These are phyloP conservation scores for Penicillium capsulatum DNA, from an alignment of 2,329 filamentous ascomycete species.

Conservation along the genomic window DNA sequence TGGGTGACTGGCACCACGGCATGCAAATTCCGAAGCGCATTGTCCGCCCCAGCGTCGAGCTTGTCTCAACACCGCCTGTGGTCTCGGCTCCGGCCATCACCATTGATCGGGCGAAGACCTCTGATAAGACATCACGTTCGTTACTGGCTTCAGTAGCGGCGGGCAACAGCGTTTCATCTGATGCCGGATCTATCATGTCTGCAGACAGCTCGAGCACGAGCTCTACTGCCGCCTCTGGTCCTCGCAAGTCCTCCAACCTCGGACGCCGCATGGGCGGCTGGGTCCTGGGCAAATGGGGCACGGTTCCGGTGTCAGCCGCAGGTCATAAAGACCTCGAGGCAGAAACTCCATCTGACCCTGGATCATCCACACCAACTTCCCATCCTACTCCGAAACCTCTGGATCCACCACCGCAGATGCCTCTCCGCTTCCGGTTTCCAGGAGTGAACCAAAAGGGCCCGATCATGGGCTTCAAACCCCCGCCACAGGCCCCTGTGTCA, in stretches of 20 bases:
- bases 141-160: constrained; percentile 38
- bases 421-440: constrained; percentile 52
- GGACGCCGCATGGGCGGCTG: constrained; percentile 60
- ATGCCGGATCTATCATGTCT: constrained; percentile 25
- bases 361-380: constrained; percentile 16
- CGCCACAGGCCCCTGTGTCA: constrained; percentile 52
- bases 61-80: constrained; percentile 37
- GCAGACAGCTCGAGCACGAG: constrained; percentile 21
- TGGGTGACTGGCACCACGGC: constrained; percentile 55
- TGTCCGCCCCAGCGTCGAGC: constrained; percentile 41
- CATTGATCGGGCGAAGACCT: constrained; percentile 27
- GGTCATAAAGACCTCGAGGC: constrained; percentile 8
- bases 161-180: constrained; percentile 11
- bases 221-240: constrained; percentile 14
- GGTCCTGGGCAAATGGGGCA: constrained; percentile 62
- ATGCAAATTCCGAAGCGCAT: constrained; percentile 46
- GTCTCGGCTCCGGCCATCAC: constrained; percentile 38
- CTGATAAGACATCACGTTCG: constrained; percentile 28
- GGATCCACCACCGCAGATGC: constrained; percentile 60
- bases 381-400: constrained; percentile 48
- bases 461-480: constrained; percentile 65
- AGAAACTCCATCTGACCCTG: constrained; percentile 5
- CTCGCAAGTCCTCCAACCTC: constrained; percentile 35
- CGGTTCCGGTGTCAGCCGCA: constrained; percentile 39
- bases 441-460: constrained; percentile 76